Percentiles rank a stretch among this genome's conserved stretches.
Evolutionary conservation across 2,329 filamentous ascomycete species (phyloP).

Genomic region (Magnaporthiopsis incrustans): DNA sequence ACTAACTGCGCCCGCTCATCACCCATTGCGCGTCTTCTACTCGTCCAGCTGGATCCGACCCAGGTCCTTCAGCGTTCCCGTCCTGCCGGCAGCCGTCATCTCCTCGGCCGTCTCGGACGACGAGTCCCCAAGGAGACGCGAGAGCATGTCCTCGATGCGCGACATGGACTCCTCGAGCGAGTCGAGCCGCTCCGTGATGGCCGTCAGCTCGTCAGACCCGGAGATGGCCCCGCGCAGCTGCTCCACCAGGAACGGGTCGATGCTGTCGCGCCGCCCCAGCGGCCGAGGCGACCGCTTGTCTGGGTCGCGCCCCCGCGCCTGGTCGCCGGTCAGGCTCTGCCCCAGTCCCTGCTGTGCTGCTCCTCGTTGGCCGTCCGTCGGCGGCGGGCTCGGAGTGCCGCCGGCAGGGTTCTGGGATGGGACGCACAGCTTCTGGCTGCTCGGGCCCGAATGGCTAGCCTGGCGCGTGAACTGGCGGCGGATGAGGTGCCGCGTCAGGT

Average conservation of each 20-base stretch:
- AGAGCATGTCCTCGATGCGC: conserved; percentile 25
- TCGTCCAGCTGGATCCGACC: conserved; percentile 12
- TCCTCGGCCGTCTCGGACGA: conserved; percentile 11
- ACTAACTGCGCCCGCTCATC: no score
- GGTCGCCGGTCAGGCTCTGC: background rate
- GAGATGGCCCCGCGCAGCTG: conserved; percentile 42
- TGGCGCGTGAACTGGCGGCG: conserved; percentile 43
- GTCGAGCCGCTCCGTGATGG: conserved; percentile 36
- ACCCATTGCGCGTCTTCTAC: conserved; percentile 1
- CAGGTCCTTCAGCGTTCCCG: conserved; percentile 15
- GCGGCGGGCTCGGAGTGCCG: background rate
- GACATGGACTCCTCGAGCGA: conserved; percentile 41
- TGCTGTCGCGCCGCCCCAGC: conserved; percentile 45
- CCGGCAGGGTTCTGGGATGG: background rate
- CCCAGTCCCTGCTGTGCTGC: background rate
- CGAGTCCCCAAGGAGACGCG: conserved; percentile 15
- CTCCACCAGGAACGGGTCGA: conserved; percentile 40
- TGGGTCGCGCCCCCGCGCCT: background rate
- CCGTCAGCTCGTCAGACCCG: conserved; percentile 34
- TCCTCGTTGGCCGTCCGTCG: background rate
- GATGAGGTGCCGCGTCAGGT: conserved; percentile 50
- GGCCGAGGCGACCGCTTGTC: conserved; percentile 16
- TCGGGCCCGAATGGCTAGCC: conserved; percentile 19
- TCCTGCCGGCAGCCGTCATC: conserved; percentile 9
- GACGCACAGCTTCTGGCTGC: background rate